phyloP scores from a whole-genome alignment of 371 early-diverging fungal species.

The Mortierella sp. region DNA sequence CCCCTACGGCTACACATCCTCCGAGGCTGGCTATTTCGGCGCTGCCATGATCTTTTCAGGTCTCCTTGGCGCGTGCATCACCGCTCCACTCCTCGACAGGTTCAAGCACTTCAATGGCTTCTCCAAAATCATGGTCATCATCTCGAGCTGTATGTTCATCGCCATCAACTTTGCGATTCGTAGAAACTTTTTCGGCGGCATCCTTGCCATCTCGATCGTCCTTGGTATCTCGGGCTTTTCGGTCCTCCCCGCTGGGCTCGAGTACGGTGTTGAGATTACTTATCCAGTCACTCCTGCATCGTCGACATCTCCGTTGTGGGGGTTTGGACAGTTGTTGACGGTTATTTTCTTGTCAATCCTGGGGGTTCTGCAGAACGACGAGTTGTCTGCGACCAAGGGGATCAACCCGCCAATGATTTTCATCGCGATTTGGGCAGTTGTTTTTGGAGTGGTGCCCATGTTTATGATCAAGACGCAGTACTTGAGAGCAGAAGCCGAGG shows the following conservation, averaged over 20 bases:
- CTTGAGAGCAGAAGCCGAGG: background rate
- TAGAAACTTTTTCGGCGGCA: constrained; percentile 58
- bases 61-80: constrained; percentile 64
- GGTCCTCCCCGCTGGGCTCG: constrained; percentile 66
- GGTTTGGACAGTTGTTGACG: constrained; percentile 63
- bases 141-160: constrained; percentile 63
- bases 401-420: constrained; percentile 53
- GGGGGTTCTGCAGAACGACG: constrained; percentile 59
- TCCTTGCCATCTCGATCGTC: constrained; percentile 62
- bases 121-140: constrained; percentile 60
- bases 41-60: constrained; percentile 70
- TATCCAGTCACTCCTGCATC: constrained; percentile 70
- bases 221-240: constrained; percentile 66
- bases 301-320: constrained; percentile 67
- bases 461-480: constrained; percentile 11
- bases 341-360: constrained; percentile 62
- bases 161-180: constrained; percentile 65
- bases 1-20: constrained; percentile 77
- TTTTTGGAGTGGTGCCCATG: constrained; percentile 4
- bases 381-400: constrained; percentile 17
- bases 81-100: constrained; percentile 65
- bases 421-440: constrained; percentile 28
- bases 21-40: constrained; percentile 70
- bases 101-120: constrained; percentile 66
- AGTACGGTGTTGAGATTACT: constrained; percentile 68